These are phyloP conservation scores for Marasmius oreades DNA, from an alignment of 1,284 basidiomycete species.

Conservation along the genomic window DNA sequence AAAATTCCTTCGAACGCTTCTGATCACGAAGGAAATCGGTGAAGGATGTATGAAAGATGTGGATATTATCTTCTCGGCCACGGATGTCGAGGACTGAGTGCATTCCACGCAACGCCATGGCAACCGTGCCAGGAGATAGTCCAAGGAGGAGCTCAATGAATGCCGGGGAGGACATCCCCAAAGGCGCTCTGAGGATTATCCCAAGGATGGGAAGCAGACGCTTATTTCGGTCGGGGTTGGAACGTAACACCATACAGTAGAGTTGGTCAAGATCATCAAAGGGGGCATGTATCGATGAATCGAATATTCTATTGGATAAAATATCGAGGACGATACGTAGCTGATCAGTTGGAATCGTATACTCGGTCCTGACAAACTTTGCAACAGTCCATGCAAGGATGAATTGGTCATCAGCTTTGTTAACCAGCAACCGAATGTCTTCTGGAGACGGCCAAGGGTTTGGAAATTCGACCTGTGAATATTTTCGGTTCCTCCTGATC, in stretches of 20 bases:
- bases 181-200: background rate
- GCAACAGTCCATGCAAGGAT: constrained; percentile 24
- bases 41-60: background rate
- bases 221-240: background rate
- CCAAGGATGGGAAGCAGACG: background rate
- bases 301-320: no score
- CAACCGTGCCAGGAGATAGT: background rate
- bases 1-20: background rate
- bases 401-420: constrained; percentile 21
- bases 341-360: constrained; percentile 20
- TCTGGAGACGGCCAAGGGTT: constrained; percentile 19
- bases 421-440: constrained; percentile 18
- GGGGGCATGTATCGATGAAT: constrained; percentile 1
- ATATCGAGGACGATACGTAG: constrained; percentile 18
- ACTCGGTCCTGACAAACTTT: constrained; percentile 20
- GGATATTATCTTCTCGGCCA: background rate
- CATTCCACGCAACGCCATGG: background rate
- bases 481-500: background rate
- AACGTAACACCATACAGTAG: background rate
- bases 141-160: background rate
- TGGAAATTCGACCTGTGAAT: background rate
- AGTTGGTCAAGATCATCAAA: constrained; percentile 25
- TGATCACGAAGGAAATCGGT: background rate
- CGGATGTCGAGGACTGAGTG: constrained; percentile 1
- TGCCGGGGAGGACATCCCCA: background rate